phyloP scores from a whole-genome alignment of 164 flowering plant genomes.

The Berberis vulgaris region DNA sequence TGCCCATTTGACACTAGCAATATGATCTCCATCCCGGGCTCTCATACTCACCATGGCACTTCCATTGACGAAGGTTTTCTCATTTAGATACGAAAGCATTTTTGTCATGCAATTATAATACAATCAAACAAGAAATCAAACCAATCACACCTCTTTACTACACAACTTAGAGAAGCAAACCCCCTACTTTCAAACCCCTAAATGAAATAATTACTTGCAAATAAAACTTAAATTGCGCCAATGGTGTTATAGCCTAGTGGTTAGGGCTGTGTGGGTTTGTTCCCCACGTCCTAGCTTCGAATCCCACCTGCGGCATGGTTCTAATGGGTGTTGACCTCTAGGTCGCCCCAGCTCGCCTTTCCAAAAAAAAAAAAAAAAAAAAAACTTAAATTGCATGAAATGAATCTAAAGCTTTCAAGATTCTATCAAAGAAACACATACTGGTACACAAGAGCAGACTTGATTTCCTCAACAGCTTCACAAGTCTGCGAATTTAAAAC shows the following conservation, averaged over 20 bases:
- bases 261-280: too few relatives aligned
- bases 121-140: neutral
- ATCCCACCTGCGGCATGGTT: too few relatives aligned
- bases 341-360: too few relatives aligned
- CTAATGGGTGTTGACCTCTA: too few relatives aligned
- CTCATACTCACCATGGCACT: neutral
- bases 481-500: slow-evolving; percentile 58
- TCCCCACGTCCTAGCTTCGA: too few relatives aligned
- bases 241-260: too few relatives aligned
- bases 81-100: neutral
- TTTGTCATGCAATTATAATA: neutral
- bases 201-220: too few relatives aligned
- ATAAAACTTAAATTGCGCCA: too few relatives aligned
- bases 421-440: slow-evolving; percentile 22
- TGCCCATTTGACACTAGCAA: neutral
- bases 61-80: neutral
- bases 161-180: too few relatives aligned
- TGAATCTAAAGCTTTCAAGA: neutral
- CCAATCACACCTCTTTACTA: too few relatives aligned
- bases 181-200: too few relatives aligned
- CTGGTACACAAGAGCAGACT: slow-evolving; percentile 47
- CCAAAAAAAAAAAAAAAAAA: neutral
- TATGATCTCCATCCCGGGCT: neutral
- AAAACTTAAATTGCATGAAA: neutral
- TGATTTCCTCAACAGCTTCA: slow-evolving; percentile 60